phyloP scores from a whole-genome alignment of 2,329 filamentous ascomycete genomes.

The Parasarocladium wereldwijsianum region DNA sequence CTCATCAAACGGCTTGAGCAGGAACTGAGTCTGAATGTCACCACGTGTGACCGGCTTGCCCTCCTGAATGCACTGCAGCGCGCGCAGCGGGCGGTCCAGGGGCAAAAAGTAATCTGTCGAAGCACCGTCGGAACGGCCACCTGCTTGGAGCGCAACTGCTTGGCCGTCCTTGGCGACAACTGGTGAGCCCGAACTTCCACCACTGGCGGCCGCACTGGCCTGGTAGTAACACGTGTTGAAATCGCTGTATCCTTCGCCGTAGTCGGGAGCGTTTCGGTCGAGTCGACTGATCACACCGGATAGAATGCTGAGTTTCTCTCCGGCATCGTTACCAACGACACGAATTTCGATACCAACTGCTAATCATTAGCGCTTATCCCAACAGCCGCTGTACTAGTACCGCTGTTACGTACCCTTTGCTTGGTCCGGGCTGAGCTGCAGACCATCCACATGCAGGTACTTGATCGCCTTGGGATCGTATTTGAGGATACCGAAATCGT shows the following conservation, averaged over 20 bases:
- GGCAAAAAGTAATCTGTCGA: constrained; percentile 97
- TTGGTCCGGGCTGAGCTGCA: constrained; percentile 71
- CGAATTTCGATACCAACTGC: constrained; percentile 82
- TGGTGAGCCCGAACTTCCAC: constrained; percentile 94
- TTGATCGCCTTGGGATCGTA: constrained; percentile 95
- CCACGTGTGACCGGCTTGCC: constrained; percentile 67
- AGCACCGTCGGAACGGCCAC: constrained; percentile 83
- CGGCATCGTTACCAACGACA: constrained; percentile 95
- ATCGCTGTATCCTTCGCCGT: constrained; percentile 94
- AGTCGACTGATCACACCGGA: constrained; percentile 94
- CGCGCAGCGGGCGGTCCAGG: constrained; percentile 76
- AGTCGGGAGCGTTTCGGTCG: constrained; percentile 93
- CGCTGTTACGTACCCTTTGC: constrained; percentile 41
- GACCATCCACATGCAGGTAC: constrained; percentile 79
- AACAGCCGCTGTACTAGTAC: not conserved
- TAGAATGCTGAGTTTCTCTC: constrained; percentile 94
- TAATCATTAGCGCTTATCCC: constrained; percentile 2
- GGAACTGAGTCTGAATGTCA: constrained; percentile 96
- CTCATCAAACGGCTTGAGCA: constrained; percentile 95
- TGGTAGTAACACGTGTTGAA: constrained; percentile 97
- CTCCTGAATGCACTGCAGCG: constrained; percentile 70
- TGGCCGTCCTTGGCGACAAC: constrained; percentile 91
- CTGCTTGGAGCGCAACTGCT: constrained; percentile 85
- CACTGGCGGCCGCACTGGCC: constrained; percentile 89
- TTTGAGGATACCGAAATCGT: constrained; percentile 93